phyloP scores from a whole-genome alignment of 2,329 filamentous ascomycete species.

The Beauveria medogensis region DNA sequence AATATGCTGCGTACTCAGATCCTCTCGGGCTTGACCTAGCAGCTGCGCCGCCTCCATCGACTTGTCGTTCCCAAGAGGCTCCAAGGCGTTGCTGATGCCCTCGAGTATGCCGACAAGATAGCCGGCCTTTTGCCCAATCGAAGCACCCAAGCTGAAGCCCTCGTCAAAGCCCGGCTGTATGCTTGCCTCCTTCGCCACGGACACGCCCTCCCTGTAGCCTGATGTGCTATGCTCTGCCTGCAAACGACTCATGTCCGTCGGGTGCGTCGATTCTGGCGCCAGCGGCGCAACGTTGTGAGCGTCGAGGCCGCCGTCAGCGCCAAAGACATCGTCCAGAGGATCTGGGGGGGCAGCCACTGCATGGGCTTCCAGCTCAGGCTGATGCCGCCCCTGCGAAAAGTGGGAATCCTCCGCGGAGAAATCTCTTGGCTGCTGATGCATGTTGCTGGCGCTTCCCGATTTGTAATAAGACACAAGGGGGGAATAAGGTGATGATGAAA shows the following conservation, averaged over 20 bases:
- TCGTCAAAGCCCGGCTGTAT: constrained; percentile 89
- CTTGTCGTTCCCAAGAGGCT: constrained; percentile 18
- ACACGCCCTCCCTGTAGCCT: constrained; percentile 85
- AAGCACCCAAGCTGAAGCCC: constrained; percentile 76
- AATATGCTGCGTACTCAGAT: constrained; percentile 53
- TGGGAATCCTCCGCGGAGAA: constrained; percentile 6
- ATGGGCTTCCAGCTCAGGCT: neutral
- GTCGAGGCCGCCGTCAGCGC: constrained; percentile 15
- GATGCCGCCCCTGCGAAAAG: constrained; percentile 4
- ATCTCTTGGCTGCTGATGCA: constrained; percentile 9
- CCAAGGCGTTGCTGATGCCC: constrained; percentile 50
- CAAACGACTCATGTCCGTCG: constrained; percentile 63
- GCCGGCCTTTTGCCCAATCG: constrained; percentile 67
- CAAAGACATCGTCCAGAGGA: constrained; percentile 31
- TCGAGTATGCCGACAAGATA: constrained; percentile 70
- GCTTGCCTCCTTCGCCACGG: constrained; percentile 62
- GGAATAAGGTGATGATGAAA: neutral
- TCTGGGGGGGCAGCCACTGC: constrained; percentile 11
- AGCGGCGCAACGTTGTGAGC: constrained; percentile 8
- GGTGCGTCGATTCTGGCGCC: constrained; percentile 25
- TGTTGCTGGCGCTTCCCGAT: neutral
- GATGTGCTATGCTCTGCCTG: constrained; percentile 71
- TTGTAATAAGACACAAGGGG: constrained; percentile 5
- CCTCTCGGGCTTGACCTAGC: constrained; percentile 43
- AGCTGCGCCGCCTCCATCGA: constrained; percentile 23